A percentile compares a stretch with the other conserved stretches of the same genome.
Evolutionary conservation across 257 asterid genomes (phyloP).

Genomic region (Craterostigma plantagineum): DNA sequence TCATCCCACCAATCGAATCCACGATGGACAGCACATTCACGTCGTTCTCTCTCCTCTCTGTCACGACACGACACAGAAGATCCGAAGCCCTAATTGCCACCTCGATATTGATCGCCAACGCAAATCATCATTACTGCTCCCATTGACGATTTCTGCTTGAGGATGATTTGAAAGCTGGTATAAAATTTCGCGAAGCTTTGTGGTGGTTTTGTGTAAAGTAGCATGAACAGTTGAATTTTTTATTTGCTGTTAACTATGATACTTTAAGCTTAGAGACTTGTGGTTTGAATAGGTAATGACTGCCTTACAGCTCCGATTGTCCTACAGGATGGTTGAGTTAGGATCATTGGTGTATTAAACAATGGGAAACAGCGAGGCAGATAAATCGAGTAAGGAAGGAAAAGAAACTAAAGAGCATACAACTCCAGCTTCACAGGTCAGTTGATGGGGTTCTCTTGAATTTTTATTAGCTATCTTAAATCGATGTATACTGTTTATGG

Average conservation of each 20-base stretch:
- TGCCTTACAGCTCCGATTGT: not conserved
- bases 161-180: too few species aligned
- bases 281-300: not conserved
- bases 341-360: slow-evolving; percentile 6
- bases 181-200: too few species aligned
- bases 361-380: slow-evolving; percentile 76
- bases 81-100: too few species aligned
- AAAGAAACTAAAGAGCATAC: slow-evolving; percentile 65
- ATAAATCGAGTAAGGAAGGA: slow-evolving; percentile 65
- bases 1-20: slow-evolving; percentile 9
- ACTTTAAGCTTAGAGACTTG: too few species aligned
- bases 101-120: too few species aligned
- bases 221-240: too few species aligned
- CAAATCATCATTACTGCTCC: too few species aligned
- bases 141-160: too few species aligned
- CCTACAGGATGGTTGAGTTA: slow-evolving; percentile 31
- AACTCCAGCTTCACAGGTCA: slow-evolving; percentile 55
- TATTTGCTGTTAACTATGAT: too few species aligned
- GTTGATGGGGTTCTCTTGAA: not conserved
- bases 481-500: not conserved
- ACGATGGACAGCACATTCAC: slow-evolving; percentile 12
- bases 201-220: too few species aligned
- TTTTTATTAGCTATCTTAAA: not conserved
- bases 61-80: slow-evolving; percentile 4
- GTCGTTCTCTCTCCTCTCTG: slow-evolving; percentile 2